These are phyloP conservation scores for Tolypocladium pustulatum DNA, from an alignment of 2,329 filamentous ascomycete genomes.

Conservation along the genomic window DNA sequence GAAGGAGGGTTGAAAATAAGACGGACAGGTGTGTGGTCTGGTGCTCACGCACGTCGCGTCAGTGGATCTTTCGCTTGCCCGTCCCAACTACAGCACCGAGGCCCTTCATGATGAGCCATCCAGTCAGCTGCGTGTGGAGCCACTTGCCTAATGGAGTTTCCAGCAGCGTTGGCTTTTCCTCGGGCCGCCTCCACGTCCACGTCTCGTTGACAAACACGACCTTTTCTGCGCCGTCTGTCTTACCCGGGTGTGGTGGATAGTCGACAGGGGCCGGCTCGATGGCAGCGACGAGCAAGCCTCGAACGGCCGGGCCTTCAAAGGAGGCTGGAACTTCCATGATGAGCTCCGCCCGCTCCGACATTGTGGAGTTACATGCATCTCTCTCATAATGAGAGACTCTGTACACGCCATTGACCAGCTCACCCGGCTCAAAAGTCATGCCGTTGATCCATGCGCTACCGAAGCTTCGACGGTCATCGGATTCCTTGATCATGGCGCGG, in stretches of 20 bases:
- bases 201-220: slow-evolving; percentile 25
- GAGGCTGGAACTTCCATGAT: slow-evolving; percentile 12
- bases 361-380: background rate
- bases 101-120: slow-evolving; percentile 18
- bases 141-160: slow-evolving; percentile 17
- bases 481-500: slow-evolving; percentile 11
- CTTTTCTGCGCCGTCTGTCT: background rate
- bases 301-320: slow-evolving; percentile 12
- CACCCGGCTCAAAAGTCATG: slow-evolving; percentile 12
- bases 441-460: slow-evolving; percentile 10
- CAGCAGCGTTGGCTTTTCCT: slow-evolving; percentile 17
- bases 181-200: slow-evolving; percentile 24
- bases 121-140: slow-evolving; percentile 17
- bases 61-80: background rate
- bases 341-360: slow-evolving; percentile 18
- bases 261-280: slow-evolving; percentile 2
- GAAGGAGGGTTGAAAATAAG: no score
- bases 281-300: slow-evolving; percentile 14
- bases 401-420: slow-evolving; percentile 22
- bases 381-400: slow-evolving; percentile 13
- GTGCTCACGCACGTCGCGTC: background rate
- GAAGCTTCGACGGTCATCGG: slow-evolving; percentile 12
- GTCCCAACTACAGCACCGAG: slow-evolving; percentile 4
- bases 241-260: background rate
- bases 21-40: background rate